Evolutionary conservation across 1,284 basidiomycete species (phyloP).

Genomic region (Malassezia psittaci): DNA sequence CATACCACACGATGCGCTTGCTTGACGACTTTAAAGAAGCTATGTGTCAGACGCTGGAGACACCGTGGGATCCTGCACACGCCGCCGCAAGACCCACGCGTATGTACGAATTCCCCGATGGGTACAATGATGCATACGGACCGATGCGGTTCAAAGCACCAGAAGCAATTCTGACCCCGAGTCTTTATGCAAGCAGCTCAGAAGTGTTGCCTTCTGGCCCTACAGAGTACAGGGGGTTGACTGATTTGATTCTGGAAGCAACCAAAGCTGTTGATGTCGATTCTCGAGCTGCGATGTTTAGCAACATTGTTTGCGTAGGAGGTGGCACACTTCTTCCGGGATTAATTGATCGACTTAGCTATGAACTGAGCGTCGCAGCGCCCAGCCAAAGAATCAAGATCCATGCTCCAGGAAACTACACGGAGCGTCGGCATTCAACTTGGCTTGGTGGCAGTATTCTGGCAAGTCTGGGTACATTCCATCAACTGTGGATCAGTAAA

Average conservation of each 20-base stretch:
- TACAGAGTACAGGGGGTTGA: constrained; percentile 16
- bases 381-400: constrained; percentile 54
- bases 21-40: constrained; percentile 90
- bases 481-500: constrained; percentile 46
- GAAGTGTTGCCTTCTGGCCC: constrained; percentile 16
- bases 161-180: constrained; percentile 79
- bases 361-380: constrained; percentile 67
- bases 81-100: constrained; percentile 51
- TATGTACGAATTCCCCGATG: constrained; percentile 87
- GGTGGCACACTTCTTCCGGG: constrained; percentile 79
- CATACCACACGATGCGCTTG: constrained; percentile 72
- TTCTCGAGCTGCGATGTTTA: constrained; percentile 72
- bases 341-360: constrained; percentile 69
- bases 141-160: constrained; percentile 71
- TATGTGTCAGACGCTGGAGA: constrained; percentile 69
- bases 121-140: constrained; percentile 76
- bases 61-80: constrained; percentile 74
- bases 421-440: constrained; percentile 40
- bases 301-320: constrained; percentile 88
- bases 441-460: constrained; percentile 45
- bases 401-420: constrained; percentile 43
- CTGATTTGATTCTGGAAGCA: constrained; percentile 62
- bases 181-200: constrained; percentile 52
- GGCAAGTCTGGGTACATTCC: constrained; percentile 43
- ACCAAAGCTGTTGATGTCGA: constrained; percentile 82